phyloP scores from a whole-genome alignment of 208 protist genomes.

The Leishmania martiniquensis region DNA sequence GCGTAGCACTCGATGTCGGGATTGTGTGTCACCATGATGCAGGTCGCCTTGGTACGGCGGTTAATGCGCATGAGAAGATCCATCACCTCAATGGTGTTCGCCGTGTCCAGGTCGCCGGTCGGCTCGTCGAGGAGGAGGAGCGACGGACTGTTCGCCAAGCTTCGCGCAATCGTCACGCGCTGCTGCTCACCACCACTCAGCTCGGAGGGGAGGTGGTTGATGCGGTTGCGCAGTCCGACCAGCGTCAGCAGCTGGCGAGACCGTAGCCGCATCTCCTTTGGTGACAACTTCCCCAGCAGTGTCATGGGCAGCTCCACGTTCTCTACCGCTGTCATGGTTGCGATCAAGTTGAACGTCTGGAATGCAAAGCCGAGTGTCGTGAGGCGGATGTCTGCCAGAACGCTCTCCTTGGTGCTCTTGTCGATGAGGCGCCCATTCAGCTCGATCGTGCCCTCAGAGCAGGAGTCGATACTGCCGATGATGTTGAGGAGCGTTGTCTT shows the following conservation, averaged over 20 bases:
- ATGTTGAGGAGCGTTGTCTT: conserved; percentile 97
- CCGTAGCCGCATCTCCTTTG: conserved; percentile 80
- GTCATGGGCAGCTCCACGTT: conserved; percentile 98
- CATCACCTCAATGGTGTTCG: conserved; percentile 97
- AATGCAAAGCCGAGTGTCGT: conserved; percentile 97
- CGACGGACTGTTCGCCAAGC: conserved; percentile 95
- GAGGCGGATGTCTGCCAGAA: conserved; percentile 92
- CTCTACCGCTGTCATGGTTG: conserved; percentile 97
- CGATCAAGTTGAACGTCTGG: conserved; percentile 98
- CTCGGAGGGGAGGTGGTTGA: conserved; percentile 96
- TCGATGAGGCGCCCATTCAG: conserved; percentile 82
- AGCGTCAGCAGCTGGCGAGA: conserved; percentile 89
- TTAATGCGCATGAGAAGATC: conserved; percentile 97
- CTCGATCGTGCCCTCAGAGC: conserved; percentile 83
- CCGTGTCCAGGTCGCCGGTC: conserved; percentile 96
- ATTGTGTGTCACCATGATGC: conserved; percentile 98
- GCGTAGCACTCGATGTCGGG: conserved; percentile 98
- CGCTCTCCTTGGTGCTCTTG: conserved; percentile 65
- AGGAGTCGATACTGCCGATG: conserved; percentile 93
- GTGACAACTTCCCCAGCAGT: conserved; percentile 85
- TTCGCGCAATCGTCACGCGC: conserved; percentile 93
- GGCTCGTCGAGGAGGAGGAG: conserved; percentile 97
- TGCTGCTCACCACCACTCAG: conserved; percentile 98
- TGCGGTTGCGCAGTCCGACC: conserved; percentile 96
- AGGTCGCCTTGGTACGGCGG: conserved; percentile 91